phyloP scores from a whole-genome alignment of 2,329 filamentous ascomycete species.

The Byssothecium circinans region DNA sequence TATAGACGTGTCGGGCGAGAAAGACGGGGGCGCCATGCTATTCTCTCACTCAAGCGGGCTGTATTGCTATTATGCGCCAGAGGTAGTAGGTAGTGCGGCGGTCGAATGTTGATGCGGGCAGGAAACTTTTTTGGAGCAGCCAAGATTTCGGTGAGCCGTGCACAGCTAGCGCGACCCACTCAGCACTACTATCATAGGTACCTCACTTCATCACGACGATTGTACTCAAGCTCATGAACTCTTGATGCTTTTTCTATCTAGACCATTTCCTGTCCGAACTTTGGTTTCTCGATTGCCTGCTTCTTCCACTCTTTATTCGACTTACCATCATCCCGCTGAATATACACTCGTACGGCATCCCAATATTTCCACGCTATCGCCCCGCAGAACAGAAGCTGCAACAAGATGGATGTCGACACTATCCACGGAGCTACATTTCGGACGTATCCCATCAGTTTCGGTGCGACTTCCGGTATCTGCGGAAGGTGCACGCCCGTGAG shows the following conservation, averaged over 20 bases:
- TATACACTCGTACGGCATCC: slow-evolving; percentile 21
- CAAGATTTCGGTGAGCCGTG: slow-evolving; percentile 13
- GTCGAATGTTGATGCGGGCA: slow-evolving; percentile 1
- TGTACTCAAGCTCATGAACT: no score
- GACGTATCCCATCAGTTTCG: slow-evolving; percentile 19
- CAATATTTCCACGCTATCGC: slow-evolving; percentile 16
- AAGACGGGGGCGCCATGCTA: slow-evolving; percentile 38
- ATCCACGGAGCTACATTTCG: slow-evolving; percentile 16
- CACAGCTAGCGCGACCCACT: not conserved
- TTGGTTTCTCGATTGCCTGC: not conserved
- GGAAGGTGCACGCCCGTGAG: slow-evolving; percentile 17
- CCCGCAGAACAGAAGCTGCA: slow-evolving; percentile 20
- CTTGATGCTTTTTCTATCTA: not conserved
- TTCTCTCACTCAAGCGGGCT: not conserved
- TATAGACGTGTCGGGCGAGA: slow-evolving; percentile 44
- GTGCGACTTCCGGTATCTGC: slow-evolving; percentile 14
- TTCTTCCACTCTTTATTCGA: slow-evolving; percentile 7
- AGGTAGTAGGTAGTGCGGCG: not conserved
- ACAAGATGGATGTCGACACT: slow-evolving; percentile 15
- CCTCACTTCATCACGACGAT: no score
- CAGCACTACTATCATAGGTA: not conserved
- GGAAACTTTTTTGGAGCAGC: slow-evolving; percentile 8
- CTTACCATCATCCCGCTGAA: slow-evolving; percentile 21
- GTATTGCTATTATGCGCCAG: not conserved
- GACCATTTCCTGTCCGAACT: not conserved